Conservation (phyloP, 2,329 filamentous ascomycete species). For the Nothopassalora personata region DNA sequence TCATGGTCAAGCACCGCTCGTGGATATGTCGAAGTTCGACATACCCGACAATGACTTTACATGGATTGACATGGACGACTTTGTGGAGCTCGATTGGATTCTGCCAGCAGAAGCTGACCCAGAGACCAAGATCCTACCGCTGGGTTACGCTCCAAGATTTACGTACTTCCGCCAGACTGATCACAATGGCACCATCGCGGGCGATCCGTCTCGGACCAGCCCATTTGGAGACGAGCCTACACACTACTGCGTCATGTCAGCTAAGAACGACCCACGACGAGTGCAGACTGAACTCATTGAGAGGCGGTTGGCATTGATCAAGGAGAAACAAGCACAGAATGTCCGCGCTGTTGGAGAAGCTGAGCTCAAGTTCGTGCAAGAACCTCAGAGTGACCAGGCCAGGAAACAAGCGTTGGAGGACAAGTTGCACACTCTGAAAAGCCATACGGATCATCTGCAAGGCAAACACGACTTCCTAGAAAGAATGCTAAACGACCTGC, state of each 20-base stretch:
- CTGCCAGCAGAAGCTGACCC: conserved; percentile 84
- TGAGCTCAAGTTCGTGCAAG: conserved; percentile 56
- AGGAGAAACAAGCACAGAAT: conserved; percentile 71
- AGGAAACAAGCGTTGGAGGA: conserved; percentile 49
- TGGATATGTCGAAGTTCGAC: conserved; percentile 76
- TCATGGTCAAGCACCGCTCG: conserved; percentile 47
- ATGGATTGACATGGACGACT: conserved; percentile 99
- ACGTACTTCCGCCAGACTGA: conserved; percentile 98
- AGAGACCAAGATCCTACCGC: conserved; percentile 86
- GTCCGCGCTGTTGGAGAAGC: conserved; percentile 67
- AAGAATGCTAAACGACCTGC: conserved; percentile 53
- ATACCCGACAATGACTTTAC: conserved; percentile 93
- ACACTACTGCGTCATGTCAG: conserved; percentile 90
- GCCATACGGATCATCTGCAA: conserved; percentile 53
- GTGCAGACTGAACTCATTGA: conserved; percentile 85
- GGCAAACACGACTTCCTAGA: conserved; percentile 56
- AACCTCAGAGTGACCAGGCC: conserved; percentile 45
- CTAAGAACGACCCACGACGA: conserved; percentile 65
- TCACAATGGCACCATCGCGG: conserved; percentile 70
- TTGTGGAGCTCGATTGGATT: conserved; percentile 96
- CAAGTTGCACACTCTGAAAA: conserved; percentile 52
- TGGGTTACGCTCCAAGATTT: conserved; percentile 88
- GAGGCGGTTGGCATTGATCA: conserved; percentile 70
- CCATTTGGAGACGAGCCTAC: conserved; percentile 90
- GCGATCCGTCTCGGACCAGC: conserved; percentile 77